Evolutionary conservation across 78 protist species (phyloP).

Genomic region (Dictyostelium discoideum): DNA sequence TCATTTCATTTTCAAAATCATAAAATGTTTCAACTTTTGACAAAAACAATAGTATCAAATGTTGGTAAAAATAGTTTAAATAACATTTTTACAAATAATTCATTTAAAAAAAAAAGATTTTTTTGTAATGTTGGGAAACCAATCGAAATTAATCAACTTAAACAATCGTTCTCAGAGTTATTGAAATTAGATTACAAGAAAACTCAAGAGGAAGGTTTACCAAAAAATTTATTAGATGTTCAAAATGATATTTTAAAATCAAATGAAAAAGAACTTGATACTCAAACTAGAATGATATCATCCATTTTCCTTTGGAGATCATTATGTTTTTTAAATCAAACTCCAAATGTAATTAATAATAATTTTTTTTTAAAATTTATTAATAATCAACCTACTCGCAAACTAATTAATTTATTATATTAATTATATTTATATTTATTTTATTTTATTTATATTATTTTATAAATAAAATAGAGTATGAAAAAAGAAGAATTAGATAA

Average conservation of each 20-base stretch:
- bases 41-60: background rate
- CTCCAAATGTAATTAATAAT: background rate
- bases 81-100: background rate
- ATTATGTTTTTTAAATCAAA: background rate
- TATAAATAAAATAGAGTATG: background rate
- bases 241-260: background rate
- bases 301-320: background rate
- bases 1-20: too few species aligned
- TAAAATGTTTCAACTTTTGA: background rate
- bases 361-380: background rate
- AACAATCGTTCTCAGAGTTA: background rate
- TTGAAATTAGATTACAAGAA: background rate
- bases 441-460: too few species aligned
- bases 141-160: background rate
- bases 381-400: background rate
- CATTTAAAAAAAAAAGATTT: background rate
- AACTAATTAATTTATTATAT: too few species aligned
- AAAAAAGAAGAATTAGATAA: constrained; percentile 1
- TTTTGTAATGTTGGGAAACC: background rate
- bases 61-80: background rate
- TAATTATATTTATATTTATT: too few species aligned
- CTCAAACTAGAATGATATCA: background rate
- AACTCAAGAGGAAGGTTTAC: background rate
- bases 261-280: background rate
- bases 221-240: background rate